Evolutionary conservation across 768 basidiomycete genomes (phyloP), one percentile per base, ranked within the genome.

Genomic region (Auriscalpium vulgare): DNA sequence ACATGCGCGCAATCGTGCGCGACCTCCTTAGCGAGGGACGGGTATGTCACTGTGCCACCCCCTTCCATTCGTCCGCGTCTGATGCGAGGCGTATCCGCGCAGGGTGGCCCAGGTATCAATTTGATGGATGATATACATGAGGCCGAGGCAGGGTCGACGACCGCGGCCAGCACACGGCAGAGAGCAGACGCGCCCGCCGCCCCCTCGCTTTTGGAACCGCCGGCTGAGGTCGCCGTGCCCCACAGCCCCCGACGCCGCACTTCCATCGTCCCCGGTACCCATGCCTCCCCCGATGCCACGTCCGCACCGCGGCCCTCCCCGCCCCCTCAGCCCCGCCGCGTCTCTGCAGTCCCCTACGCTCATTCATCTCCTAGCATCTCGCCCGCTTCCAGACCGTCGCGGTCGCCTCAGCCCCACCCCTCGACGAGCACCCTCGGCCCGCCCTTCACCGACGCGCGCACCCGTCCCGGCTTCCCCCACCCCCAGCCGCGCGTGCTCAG

Each of bases 1-100:
- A 45, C 35, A 53, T 62, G 40, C 57, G 43, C 40, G 47, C 35
- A 16, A 50, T 61, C 34, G 10, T 57, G 40, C 37, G 51, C 38
- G 51, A 53, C 13, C 40, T 53, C 10, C 51, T 53, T 16, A 53
- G 51, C 16, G 51, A 53, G 51, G 35, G 37, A 13, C 17, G 36
- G 10, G 51, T 53, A 40, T 16, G 51, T n/a, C n/a, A n/a, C n/a
- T n/a, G n/a, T 23, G 10, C n/a, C 43, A 5, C 13, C 10, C 3
- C 21, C 21, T 21, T 34, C 21, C n/a, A 11, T 13, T 23, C 47
- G 14, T 16, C 47, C 19, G 47, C 29, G 43, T 44, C 43, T 44
- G 19, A 44, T 44, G 43, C 43, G 14, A 44, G 14, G 14, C 19
- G 14, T 44, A 44, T 6, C 16, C 16, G 43, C 9, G 43, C 14